A percentile compares a stretch with the other conserved stretches of the same genome.
These are phyloP conservation scores for Hymenoscyphus infarciens DNA, from an alignment of 2,329 filamentous ascomycete genomes.

Conservation along the genomic window DNA sequence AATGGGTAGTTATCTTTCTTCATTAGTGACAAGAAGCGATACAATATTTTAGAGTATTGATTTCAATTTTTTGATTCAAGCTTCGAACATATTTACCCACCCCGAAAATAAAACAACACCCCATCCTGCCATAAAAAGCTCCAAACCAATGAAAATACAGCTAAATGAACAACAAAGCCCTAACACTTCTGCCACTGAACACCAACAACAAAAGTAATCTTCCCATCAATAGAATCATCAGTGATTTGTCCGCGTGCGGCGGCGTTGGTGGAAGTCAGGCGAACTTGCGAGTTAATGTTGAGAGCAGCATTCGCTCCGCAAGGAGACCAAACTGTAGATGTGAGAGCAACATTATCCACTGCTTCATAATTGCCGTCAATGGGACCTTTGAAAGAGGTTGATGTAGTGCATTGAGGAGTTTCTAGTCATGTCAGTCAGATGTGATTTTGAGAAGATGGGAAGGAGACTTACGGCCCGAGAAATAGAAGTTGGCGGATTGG, in stretches of 20 bases:
- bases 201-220: constrained; percentile 22
- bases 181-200: constrained; percentile 21
- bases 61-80: background rate
- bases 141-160: background rate
- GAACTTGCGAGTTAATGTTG: constrained; percentile 25
- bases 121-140: background rate
- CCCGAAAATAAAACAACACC: background rate
- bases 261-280: constrained; percentile 11
- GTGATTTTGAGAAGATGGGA: background rate
- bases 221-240: constrained; percentile 21
- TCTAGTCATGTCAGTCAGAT: constrained; percentile 12
- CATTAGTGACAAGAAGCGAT: too few relatives aligned
- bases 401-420: constrained; percentile 17
- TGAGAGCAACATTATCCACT: constrained; percentile 15
- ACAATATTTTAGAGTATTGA: too few relatives aligned
- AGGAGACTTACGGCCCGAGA: constrained; percentile 19
- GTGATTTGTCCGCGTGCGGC: constrained; percentile 18
- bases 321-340: constrained; percentile 24
- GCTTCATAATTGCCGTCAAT: constrained; percentile 16
- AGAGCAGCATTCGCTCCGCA: constrained; percentile 18
- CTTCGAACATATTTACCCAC: background rate
- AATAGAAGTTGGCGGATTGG: constrained; percentile 25
- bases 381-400: constrained; percentile 22
- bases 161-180: background rate
- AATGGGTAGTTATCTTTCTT: too few relatives aligned